phyloP scores from a whole-genome alignment of 1,284 basidiomycete species.

The Cerioporus squamosus region DNA sequence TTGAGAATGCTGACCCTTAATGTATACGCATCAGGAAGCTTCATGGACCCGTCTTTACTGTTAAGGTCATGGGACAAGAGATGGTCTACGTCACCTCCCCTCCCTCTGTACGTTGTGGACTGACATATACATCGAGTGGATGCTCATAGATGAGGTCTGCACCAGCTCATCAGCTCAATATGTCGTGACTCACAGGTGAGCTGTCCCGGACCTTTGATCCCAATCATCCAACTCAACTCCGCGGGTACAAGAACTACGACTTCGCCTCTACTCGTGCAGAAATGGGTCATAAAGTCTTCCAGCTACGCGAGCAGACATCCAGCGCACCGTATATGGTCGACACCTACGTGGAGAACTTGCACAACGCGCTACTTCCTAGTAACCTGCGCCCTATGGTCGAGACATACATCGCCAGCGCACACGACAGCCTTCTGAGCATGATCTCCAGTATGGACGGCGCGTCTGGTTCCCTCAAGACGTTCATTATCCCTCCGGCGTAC shows the following conservation, averaged over 20 bases:
- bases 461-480: slow-evolving; percentile 14
- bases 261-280: slow-evolving; percentile 20
- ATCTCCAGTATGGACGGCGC: slow-evolving; percentile 11
- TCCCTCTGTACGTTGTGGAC: slow-evolving; percentile 16
- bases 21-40: slow-evolving; percentile 5
- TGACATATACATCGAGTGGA: background rate
- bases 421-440: slow-evolving; percentile 10
- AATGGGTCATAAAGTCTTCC: slow-evolving; percentile 15
- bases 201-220: background rate
- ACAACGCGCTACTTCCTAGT: slow-evolving; percentile 16
- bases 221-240: background rate
- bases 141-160: background rate
- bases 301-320: background rate
- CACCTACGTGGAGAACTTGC: slow-evolving; percentile 18
- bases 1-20: background rate
- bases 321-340: slow-evolving; percentile 11
- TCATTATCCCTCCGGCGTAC: slow-evolving; percentile 28
- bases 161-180: slow-evolving; percentile 23
- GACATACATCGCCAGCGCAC: slow-evolving; percentile 9
- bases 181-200: slow-evolving; percentile 25
- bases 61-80: slow-evolving; percentile 19
- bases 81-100: slow-evolving; percentile 24
- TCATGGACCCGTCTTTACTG: slow-evolving; percentile 23
- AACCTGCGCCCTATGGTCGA: slow-evolving; percentile 13
- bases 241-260: slow-evolving; percentile 16